Percentiles rank a stretch among this genome's conserved stretches.
Conservation (phyloP, 2,329 filamentous ascomycete species). For the Alternaria atra region DNA sequence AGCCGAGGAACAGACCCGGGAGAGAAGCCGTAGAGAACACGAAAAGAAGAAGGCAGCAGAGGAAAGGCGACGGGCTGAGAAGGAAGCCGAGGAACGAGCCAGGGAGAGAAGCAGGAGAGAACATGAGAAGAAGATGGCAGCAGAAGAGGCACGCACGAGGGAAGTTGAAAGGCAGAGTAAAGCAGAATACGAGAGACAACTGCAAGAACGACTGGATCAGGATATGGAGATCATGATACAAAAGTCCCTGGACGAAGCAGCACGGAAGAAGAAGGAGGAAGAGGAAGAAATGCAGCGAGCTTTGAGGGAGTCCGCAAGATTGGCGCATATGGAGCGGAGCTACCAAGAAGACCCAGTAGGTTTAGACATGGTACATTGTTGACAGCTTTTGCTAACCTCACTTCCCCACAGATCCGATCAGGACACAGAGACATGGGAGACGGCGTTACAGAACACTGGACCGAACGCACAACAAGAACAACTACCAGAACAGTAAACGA, state of each 20-base stretch:
- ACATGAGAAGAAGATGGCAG: constrained; percentile 5
- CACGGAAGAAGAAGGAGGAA: constrained; percentile 10
- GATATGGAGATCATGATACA: constrained; percentile 20
- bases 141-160: constrained; percentile 1
- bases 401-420: constrained; percentile 10
- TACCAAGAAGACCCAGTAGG: constrained; percentile 15
- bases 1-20: background rate
- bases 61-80: background rate
- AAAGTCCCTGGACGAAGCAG: constrained; percentile 20
- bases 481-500: background rate
- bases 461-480: constrained; percentile 8
- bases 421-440: constrained; percentile 1
- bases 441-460: constrained; percentile 3
- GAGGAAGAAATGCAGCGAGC: constrained; percentile 19
- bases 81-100: constrained; percentile 1
- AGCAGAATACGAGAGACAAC: constrained; percentile 14
- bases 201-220: constrained; percentile 11
- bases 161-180: constrained; percentile 7
- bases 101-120: background rate
- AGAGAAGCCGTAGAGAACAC: background rate
- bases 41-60: constrained; percentile 7
- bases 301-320: constrained; percentile 6
- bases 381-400: constrained; percentile 5
- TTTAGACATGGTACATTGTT: background rate
- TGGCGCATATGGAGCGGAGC: constrained; percentile 1